phyloP scores from a whole-genome alignment of 2,329 filamentous ascomycete genomes.

The Xylariaceae sp. region DNA sequence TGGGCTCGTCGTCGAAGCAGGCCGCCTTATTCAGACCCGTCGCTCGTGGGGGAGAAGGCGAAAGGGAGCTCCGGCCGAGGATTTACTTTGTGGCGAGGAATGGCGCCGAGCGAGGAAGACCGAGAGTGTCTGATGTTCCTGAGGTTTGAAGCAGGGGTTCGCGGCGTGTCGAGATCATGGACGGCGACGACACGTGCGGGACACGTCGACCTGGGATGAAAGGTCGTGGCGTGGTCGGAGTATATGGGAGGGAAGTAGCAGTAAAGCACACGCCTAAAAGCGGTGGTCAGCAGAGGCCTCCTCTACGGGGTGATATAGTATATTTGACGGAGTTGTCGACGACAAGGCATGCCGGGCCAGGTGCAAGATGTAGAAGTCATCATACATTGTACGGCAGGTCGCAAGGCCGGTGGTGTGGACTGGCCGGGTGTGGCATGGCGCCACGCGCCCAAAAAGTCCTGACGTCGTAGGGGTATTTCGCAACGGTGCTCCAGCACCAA shows the following conservation, averaged over 20 bases:
- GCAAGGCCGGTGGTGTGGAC: background rate
- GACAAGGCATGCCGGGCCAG: conserved; percentile 2
- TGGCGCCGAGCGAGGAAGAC: background rate
- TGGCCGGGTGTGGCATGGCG: background rate
- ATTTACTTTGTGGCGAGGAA: background rate
- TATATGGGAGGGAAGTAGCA: background rate
- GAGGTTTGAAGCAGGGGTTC: background rate
- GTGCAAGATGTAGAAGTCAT: conserved; percentile 23
- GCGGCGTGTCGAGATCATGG: background rate
- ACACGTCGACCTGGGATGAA: conserved; percentile 1
- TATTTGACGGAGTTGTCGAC: conserved; percentile 1
- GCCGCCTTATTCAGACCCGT: background rate
- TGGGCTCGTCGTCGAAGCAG: background rate
- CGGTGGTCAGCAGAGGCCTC: conserved; percentile 3
- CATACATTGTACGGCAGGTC: conserved; percentile 13
- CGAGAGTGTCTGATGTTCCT: background rate
- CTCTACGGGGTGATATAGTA: no score
- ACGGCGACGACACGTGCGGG: background rate
- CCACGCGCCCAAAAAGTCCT: conserved; percentile 19
- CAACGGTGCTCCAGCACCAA: no score
- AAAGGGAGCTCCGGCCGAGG: background rate
- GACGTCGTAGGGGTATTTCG: conserved; percentile 21
- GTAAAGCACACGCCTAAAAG: conserved; percentile 11
- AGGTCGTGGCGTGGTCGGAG: background rate
- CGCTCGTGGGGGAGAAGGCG: background rate